Evolutionary conservation across 495 filamentous ascomycete species (phyloP), one percentile per base, ranked within the genome.

Genomic region (Alectoria sarmentosa): DNA sequence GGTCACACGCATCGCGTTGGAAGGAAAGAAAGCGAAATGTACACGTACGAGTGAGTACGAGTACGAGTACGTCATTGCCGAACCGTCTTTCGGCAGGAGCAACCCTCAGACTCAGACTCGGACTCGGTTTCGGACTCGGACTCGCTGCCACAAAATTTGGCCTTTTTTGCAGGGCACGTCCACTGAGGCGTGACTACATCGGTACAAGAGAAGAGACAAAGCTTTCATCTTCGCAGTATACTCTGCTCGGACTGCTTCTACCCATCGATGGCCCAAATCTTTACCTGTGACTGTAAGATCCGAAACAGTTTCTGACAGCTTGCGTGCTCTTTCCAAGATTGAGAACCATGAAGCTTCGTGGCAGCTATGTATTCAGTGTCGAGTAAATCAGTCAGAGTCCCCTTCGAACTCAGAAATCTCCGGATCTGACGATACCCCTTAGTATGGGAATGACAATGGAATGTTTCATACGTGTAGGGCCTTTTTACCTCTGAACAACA

Each of bases 401-500:
- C 54, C 65, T 54, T 67, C 65, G 41, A 61, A 66, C 26, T 63
- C 61, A 37, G 66, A 69, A 8, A 66, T 37, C 36, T 69, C 67
- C n/a, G 65, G 67, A 67, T 69, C 67, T 69, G 41, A 46, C 0
- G 26, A 21, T 46, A 34, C 19, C 9, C 9, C 7, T 65, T 10
- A 66, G 64, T 52, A 15, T 48, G 37, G 30, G 11, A 19, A 37
- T 5, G 17, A 13, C 23, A 32, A 28, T 30, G 34, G 7, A 32
- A n/a, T 21, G 3, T 2, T 15, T 10, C 17, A n/a, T n/a, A n/a
- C n/a, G n/a, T n/a, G n/a, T 1, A 30, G 1, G 21, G 23, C 11
- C n/a, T 28, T 58, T 38, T 44, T 65, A 68, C 68, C 70, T 66
- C 70, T 61, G 36, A 66, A 52, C 21, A 70, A 59, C 44, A 61